These are phyloP conservation scores for Carnegiea gigantea DNA, from an alignment of 179 eudicot species.

Conservation along the genomic window DNA sequence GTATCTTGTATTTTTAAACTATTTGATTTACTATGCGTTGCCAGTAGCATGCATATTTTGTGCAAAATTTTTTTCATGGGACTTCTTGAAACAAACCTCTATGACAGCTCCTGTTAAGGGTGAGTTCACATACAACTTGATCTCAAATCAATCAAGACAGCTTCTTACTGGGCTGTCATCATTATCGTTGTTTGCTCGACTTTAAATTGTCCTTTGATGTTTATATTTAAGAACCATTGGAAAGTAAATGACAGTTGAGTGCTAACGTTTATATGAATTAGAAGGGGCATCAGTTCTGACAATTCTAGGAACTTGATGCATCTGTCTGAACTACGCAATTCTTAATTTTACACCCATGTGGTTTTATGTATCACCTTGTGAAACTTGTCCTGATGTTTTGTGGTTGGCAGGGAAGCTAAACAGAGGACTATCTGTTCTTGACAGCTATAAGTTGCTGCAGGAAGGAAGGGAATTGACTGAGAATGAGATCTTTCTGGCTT, in stretches of 20 bases:
- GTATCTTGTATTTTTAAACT: background rate
- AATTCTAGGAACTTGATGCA: background rate
- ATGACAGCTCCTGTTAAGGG: background rate
- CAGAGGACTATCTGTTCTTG: conserved; percentile 83
- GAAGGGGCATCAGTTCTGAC: background rate
- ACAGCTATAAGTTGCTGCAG: conserved; percentile 74
- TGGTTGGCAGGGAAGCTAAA: conserved; percentile 70
- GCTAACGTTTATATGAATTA: background rate
- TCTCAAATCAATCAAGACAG: background rate
- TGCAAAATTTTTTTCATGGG: background rate
- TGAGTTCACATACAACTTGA: background rate
- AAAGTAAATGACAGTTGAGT: background rate
- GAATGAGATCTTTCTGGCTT: conserved; percentile 71
- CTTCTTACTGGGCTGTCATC: background rate
- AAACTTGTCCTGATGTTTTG: conserved; percentile 12
- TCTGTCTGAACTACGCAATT: background rate
- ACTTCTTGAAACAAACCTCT: background rate
- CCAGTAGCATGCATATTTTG: background rate
- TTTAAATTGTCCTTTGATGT: background rate
- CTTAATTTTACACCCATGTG: background rate
- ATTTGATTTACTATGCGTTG: background rate
- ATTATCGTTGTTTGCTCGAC: background rate
- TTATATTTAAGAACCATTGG: background rate
- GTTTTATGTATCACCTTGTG: conserved; percentile 9
- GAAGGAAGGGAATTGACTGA: conserved; percentile 56